These are phyloP conservation scores for Phytophthora sp. DNA, from an alignment of 352 stramenopile genomes.

Conservation along the genomic window DNA sequence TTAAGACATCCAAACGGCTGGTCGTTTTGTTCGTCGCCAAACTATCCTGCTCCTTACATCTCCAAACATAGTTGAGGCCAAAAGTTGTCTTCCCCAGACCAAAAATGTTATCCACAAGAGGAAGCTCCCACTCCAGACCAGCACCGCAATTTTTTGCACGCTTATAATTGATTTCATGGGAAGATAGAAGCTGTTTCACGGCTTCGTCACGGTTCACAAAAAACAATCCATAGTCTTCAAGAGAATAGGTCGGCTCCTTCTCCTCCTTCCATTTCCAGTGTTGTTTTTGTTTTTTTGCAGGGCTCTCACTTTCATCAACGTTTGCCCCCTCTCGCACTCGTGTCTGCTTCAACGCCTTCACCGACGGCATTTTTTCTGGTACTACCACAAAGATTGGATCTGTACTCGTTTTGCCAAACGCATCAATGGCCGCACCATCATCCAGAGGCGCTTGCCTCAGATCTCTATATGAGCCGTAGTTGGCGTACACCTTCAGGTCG, in stretches of 20 bases:
- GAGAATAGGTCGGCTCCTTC: neutral
- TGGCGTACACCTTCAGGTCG: neutral
- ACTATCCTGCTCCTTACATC: neutral
- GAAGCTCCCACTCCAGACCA: neutral
- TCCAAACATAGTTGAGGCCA: conserved; percentile 7
- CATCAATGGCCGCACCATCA: neutral
- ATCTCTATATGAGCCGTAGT: too few species aligned
- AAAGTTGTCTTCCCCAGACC: conserved; percentile 18
- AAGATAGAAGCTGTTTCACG: neutral
- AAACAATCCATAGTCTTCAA: neutral
- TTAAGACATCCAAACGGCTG: neutral
- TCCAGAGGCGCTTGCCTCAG: too few species aligned
- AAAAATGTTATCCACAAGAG: conserved; percentile 11
- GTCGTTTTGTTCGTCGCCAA: neutral
- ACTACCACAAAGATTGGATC: neutral
- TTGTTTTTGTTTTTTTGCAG: neutral
- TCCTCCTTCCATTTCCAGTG: neutral
- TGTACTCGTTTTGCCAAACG: neutral
- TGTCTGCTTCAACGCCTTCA: neutral
- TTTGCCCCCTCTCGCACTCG: neutral
- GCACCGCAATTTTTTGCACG: neutral
- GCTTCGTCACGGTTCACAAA: conserved; percentile 6
- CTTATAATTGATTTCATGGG: conserved; percentile 7
- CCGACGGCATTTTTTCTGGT: too few species aligned
- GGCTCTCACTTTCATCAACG: neutral